Evolutionary conservation across 805 yeast species (phyloP).

Genomic region (Nakazawaea sp.): DNA sequence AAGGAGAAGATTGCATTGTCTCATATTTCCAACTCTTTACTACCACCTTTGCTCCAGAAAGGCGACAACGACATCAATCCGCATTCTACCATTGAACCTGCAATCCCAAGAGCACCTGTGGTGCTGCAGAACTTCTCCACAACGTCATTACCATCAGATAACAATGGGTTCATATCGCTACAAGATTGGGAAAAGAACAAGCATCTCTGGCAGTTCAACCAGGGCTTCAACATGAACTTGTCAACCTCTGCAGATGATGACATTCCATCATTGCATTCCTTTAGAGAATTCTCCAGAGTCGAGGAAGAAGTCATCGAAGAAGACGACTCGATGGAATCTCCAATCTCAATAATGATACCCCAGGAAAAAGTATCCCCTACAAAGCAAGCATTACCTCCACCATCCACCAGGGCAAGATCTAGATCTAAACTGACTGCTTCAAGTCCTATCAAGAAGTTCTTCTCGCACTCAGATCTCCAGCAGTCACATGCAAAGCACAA

Average conservation of each 20-base stretch:
- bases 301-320: too few relatives aligned
- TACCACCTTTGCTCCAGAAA: constrained; percentile 11
- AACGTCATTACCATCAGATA: not conserved
- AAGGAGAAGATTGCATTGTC: constrained; percentile 7
- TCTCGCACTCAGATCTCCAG: not conserved
- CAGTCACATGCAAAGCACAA: not conserved
- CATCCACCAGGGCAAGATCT: too few relatives aligned
- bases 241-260: too few relatives aligned
- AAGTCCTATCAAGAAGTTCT: constrained; percentile 9
- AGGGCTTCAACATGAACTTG: too few relatives aligned
- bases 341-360: too few relatives aligned
- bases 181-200: constrained; percentile 10
- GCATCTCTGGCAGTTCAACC: constrained; percentile 1
- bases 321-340: too few relatives aligned
- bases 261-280: too few relatives aligned
- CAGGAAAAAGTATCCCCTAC: too few relatives aligned
- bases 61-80: constrained; percentile 11
- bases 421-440: too few relatives aligned
- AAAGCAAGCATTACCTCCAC: too few relatives aligned
- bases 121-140: not conserved
- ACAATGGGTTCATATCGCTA: constrained; percentile 4
- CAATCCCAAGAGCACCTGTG: not conserved
- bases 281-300: too few relatives aligned
- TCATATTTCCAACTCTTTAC: constrained; percentile 6
- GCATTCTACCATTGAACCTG: not conserved